A percentile compares a stretch with the other conserved stretches of the same genome.
phyloP scores from a whole-genome alignment of 2,329 filamentous ascomycete species.

The Xylariomycetidae sp. region DNA sequence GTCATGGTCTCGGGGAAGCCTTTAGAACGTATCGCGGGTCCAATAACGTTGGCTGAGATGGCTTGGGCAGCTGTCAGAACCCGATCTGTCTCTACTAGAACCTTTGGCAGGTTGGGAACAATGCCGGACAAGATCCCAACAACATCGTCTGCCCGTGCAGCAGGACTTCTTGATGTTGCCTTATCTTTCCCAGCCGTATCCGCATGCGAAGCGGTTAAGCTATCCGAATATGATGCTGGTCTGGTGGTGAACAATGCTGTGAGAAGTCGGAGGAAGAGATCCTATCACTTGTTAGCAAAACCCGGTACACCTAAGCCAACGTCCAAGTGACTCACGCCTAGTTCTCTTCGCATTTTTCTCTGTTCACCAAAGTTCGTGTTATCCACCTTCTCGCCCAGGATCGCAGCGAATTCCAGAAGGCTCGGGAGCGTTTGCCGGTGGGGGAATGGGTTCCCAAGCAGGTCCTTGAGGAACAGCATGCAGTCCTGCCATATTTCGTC shows the following conservation, averaged over 20 bases:
- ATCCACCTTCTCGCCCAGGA: constrained; percentile 90
- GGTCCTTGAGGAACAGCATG: constrained; percentile 80
- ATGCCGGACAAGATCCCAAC: constrained; percentile 73
- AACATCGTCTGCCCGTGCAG: constrained; percentile 63
- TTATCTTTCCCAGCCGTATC: constrained; percentile 24
- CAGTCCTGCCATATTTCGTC: constrained; percentile 98
- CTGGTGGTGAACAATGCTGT: constrained; percentile 92
- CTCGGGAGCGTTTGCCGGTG: constrained; percentile 85
- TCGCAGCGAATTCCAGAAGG: constrained; percentile 80
- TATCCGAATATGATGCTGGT: constrained; percentile 65
- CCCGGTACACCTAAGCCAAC: background rate
- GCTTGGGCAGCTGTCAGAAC: constrained; percentile 70
- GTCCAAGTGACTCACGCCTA: constrained; percentile 58
- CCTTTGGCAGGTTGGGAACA: constrained; percentile 72
- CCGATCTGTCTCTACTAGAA: constrained; percentile 80
- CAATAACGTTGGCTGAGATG: constrained; percentile 78
- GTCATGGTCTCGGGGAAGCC: constrained; percentile 82
- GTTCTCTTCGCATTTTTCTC: constrained; percentile 80
- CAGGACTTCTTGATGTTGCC: constrained; percentile 23
- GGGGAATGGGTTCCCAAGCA: constrained; percentile 88
- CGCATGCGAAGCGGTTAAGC: constrained; percentile 29
- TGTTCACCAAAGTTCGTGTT: constrained; percentile 98
- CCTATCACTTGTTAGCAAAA: constrained; percentile 45
- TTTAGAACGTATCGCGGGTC: constrained; percentile 76
- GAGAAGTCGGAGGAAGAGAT: constrained; percentile 80